These are phyloP conservation scores for Lotus japonicus DNA, from an alignment of 306 rosid genomes.

Conservation along the genomic window DNA sequence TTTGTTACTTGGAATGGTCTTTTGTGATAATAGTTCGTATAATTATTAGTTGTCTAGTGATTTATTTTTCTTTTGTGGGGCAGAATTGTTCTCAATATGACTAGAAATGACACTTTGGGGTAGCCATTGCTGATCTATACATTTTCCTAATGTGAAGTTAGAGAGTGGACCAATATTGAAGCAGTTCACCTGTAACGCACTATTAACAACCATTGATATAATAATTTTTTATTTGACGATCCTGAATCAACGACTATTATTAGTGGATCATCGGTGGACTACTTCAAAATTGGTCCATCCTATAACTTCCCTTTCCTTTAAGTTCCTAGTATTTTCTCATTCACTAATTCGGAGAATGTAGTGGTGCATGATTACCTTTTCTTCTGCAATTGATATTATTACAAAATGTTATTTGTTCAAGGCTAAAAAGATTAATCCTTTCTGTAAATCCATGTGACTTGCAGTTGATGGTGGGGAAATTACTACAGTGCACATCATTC, in stretches of 20 bases:
- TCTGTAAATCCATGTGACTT: not conserved
- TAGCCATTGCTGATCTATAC: not conserved
- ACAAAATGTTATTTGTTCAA: not conserved
- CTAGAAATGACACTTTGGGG: not conserved
- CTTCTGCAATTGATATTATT: constrained; percentile 6
- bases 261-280: too few relatives aligned
- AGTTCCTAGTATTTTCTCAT: not conserved
- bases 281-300: too few relatives aligned
- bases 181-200: too few relatives aligned
- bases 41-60: not conserved
- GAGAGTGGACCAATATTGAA: too few relatives aligned
- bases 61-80: constrained; percentile 10
- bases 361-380: not conserved
- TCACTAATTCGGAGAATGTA: not conserved
- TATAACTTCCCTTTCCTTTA: not conserved
- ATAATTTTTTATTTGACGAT: too few relatives aligned
- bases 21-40: not conserved
- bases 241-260: too few relatives aligned
- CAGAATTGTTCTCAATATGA: not conserved
- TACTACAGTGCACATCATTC: constrained; percentile 47
- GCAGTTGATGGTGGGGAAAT: constrained; percentile 52
- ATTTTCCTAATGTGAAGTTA: not conserved
- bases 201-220: too few relatives aligned
- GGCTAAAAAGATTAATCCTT: not conserved
- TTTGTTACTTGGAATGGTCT: not conserved